phyloP scores from a whole-genome alignment of 768 basidiomycete genomes.

The Hebeloma cylindrosporum region DNA sequence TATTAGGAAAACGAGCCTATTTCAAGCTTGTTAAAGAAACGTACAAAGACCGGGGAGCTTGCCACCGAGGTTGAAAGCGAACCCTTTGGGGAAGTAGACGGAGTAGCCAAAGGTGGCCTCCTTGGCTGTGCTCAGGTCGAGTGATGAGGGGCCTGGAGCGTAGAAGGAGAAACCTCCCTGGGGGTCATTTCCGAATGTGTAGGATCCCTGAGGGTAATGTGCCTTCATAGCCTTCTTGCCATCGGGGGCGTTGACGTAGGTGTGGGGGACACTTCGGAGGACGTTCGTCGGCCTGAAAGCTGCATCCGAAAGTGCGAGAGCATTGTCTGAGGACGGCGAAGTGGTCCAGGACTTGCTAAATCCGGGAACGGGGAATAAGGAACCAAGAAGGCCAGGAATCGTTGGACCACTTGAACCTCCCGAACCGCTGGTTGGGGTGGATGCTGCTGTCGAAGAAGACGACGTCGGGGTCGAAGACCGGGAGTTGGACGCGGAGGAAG shows the following conservation, averaged over 20 bases:
- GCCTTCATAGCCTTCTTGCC: constrained; percentile 54
- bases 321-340: constrained; percentile 30
- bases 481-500: constrained; percentile 6
- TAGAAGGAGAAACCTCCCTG: constrained; percentile 73
- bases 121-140: constrained; percentile 59
- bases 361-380: constrained; percentile 43
- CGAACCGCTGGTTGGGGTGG: constrained; percentile 11
- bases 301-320: constrained; percentile 42
- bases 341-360: constrained; percentile 48
- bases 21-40: not conserved
- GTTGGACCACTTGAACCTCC: too few species aligned
- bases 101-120: constrained; percentile 66
- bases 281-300: constrained; percentile 45
- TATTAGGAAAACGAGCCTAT: constrained; percentile 7
- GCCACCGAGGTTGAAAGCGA: constrained; percentile 66
- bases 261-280: constrained; percentile 37
- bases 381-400: constrained; percentile 20
- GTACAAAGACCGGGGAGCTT: constrained; percentile 74
- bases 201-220: constrained; percentile 57
- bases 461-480: constrained; percentile 15
- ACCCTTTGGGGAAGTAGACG: constrained; percentile 61
- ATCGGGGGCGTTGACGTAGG: constrained; percentile 46
- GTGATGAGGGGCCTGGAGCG: constrained; percentile 51
- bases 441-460: constrained; percentile 12
- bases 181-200: constrained; percentile 44